phyloP scores from a whole-genome alignment of 2,329 filamentous ascomycete genomes.

The Fusarium setosum region DNA sequence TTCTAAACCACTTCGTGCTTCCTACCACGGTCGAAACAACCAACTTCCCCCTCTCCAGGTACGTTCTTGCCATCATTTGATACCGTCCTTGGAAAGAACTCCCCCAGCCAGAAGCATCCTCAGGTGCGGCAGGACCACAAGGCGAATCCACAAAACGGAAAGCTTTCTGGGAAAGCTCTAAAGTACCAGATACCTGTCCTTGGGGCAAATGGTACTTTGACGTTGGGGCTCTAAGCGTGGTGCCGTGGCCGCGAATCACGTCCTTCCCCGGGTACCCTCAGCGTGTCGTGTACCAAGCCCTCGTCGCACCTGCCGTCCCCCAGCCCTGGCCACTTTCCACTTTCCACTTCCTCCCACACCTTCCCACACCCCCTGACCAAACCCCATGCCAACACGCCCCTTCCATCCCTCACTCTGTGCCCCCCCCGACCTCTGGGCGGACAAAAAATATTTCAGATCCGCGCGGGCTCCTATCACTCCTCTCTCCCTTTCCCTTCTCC shows the following conservation, averaged over 20 bases:
- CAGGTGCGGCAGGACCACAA: slow-evolving; percentile 28
- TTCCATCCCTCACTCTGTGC: slow-evolving; percentile 35
- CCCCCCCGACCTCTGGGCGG: slow-evolving; percentile 38
- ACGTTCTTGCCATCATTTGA: slow-evolving; percentile 16
- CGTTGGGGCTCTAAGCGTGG: slow-evolving; percentile 1
- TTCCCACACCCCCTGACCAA: slow-evolving; percentile 40
- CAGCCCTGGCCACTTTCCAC: slow-evolving; percentile 44
- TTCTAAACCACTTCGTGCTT: neutral
- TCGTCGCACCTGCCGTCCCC: slow-evolving; percentile 34
- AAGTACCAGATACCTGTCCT: slow-evolving; percentile 27
- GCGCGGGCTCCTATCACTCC: slow-evolving; percentile 43
- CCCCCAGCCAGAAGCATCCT: slow-evolving; percentile 24
- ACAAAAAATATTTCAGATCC: slow-evolving; percentile 59
- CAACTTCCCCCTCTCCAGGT: slow-evolving; percentile 23
- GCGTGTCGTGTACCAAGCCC: slow-evolving; percentile 31
- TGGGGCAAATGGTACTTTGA: slow-evolving; percentile 13
- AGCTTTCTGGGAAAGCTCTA: slow-evolving; percentile 24
- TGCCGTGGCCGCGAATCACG: slow-evolving; percentile 1
- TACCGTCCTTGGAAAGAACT: slow-evolving; percentile 16
- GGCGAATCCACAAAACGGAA: slow-evolving; percentile 31
- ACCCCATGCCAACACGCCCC: slow-evolving; percentile 35
- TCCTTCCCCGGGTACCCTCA: slow-evolving; percentile 27
- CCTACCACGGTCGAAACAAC: neutral
- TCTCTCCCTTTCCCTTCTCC: slow-evolving; percentile 47
- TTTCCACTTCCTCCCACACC: slow-evolving; percentile 39